Evolutionary conservation across 768 basidiomycete species (phyloP), one percentile per base, ranked within the genome.

Genomic region (Collybia sordida): DNA sequence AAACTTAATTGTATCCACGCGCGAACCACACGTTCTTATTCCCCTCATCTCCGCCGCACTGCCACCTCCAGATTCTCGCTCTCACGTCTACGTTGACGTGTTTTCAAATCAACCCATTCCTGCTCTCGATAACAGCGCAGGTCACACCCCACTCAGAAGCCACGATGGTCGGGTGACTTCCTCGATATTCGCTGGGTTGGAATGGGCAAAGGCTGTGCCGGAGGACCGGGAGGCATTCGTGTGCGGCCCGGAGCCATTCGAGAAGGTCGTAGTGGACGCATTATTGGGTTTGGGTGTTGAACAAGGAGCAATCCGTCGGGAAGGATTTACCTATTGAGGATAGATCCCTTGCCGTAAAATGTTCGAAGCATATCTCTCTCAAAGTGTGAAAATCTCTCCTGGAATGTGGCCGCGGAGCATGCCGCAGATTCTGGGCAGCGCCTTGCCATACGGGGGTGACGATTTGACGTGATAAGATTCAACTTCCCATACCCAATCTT

Each of bases 21-120:
- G 76, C 18, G 83, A 84, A 56, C 81, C 82, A 0, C 70, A 77
- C 9, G 70, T 83, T 4, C 63, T 80, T 27, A 39, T 82, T 7
- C 66, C 69, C 0, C 71, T 85, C 17, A 39, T 85, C 7, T 50
- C 47, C 5, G 58, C 61, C 2, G 68, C 72, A 0, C 52, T 67
- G 4, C 45, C 50, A 4, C 40, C 40, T 9, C 34, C 42, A 6
- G 35, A 51, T 9, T 50, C 60, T 22, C 23, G 17, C 34, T 23
- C 19, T 18, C 15, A 19, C 12, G 55, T 80, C 3, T 44, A 50
- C 0, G 45, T 81, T 2, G 72, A 81, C 45, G 59, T 81, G 18
- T 79, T 82, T 56, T 65, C 71, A 24, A 55, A 49, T 11, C 46
- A 42, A 11, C 50, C 56, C 11, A 43, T 54, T 3, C 43, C 54